These are phyloP conservation scores for Taiwanofungus camphoratus DNA, from an alignment of 1,284 basidiomycete genomes.

Conservation along the genomic window DNA sequence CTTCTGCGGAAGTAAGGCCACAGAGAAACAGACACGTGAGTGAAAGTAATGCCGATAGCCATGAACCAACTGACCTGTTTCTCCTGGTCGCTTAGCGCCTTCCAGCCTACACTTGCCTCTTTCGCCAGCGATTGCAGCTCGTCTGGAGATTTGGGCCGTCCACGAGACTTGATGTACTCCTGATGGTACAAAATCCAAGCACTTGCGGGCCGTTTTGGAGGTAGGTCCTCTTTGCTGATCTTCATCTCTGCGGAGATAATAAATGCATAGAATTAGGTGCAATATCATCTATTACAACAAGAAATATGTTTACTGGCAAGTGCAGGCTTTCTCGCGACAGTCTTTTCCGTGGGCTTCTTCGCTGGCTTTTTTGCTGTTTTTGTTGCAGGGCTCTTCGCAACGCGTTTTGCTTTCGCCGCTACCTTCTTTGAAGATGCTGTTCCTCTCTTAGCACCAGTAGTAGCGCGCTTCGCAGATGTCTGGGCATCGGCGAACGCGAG, in stretches of 20 bases:
- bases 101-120: constrained; percentile 8
- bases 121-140: not conserved
- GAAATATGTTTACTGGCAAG: not conserved
- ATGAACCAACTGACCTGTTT: constrained; percentile 15
- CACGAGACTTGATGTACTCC: not conserved
- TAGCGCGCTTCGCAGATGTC: not conserved
- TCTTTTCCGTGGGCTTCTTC: constrained; percentile 8
- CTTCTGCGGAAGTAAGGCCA: not conserved
- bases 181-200: not conserved
- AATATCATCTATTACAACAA: constrained; percentile 5
- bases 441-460: constrained; percentile 1
- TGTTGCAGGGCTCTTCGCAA: constrained; percentile 4
- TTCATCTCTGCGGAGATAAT: constrained; percentile 3
- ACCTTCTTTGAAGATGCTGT: too few species aligned
- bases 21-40: not conserved
- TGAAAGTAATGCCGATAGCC: not conserved
- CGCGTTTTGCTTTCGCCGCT: too few species aligned
- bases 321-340: constrained; percentile 4
- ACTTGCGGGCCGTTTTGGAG: constrained; percentile 1
- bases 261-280: not conserved
- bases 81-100: constrained; percentile 15
- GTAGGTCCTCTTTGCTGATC: constrained; percentile 4
- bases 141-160: not conserved
- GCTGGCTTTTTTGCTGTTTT: constrained; percentile 8
- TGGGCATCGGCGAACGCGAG: not conserved